A percentile compares a stretch with the other conserved stretches of the same genome.
These are phyloP conservation scores for Linderina pennispora DNA, from an alignment of 192 early-diverging fungal species.

Conservation along the genomic window DNA sequence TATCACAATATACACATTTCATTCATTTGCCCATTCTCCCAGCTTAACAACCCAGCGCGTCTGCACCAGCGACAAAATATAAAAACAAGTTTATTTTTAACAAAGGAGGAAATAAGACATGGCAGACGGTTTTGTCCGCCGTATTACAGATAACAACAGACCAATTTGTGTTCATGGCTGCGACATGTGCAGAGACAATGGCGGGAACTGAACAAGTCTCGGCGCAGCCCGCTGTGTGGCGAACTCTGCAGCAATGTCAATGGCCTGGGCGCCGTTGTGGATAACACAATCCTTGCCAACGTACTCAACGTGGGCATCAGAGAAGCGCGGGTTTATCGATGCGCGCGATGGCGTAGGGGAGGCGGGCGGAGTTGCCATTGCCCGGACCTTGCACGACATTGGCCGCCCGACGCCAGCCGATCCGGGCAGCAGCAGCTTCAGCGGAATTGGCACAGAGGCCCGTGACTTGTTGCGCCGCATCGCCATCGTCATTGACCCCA, in stretches of 20 bases:
- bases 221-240: conserved; percentile 27
- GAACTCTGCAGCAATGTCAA: conserved; percentile 32
- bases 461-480: neutral
- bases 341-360: conserved; percentile 4
- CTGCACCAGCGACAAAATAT: no score
- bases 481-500: neutral
- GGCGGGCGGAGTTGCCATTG: neutral
- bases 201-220: conserved; percentile 29
- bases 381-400: neutral
- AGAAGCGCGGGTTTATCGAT: conserved; percentile 28
- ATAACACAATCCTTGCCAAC: conserved; percentile 40
- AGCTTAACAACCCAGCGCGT: no score
- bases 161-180: no score
- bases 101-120: no score
- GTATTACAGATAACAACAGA: no score
- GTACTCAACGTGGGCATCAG: conserved; percentile 39
- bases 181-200: no score
- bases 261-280: conserved; percentile 40
- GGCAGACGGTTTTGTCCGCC: no score
- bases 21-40: no score
- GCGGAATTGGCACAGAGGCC: neutral
- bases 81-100: no score
- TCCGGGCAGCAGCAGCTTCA: neutral
- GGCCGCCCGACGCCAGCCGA: no score
- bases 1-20: no score